These are phyloP conservation scores for Lentithecium fluviatile DNA, from an alignment of 495 filamentous ascomycete species.

Conservation along the genomic window DNA sequence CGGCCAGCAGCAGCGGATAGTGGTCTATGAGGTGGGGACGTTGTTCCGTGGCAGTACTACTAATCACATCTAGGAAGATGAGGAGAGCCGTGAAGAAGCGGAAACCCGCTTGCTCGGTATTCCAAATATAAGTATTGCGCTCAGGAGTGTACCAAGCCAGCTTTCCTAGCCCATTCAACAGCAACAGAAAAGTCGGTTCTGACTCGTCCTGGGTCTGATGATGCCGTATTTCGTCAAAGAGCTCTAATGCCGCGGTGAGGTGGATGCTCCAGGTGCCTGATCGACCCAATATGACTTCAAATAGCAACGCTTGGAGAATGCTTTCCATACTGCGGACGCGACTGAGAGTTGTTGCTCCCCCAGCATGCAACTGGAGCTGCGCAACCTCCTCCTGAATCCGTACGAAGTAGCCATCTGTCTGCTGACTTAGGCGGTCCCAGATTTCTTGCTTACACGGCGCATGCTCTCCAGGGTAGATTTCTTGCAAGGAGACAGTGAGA, in stretches of 20 bases:
- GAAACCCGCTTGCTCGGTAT: constrained; percentile 11
- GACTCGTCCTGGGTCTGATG: background rate
- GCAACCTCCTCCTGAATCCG: background rate
- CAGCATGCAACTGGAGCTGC: background rate
- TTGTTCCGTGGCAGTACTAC: constrained; percentile 8
- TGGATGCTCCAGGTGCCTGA: constrained; percentile 11
- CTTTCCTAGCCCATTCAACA: constrained; percentile 5
- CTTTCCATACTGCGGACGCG: constrained; percentile 4
- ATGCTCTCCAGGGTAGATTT: constrained; percentile 6
- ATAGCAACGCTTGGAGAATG: constrained; percentile 6
- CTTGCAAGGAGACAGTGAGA: constrained; percentile 8
- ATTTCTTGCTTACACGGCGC: background rate
- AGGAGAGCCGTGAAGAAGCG: constrained; percentile 8
- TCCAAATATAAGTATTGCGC: constrained; percentile 5
- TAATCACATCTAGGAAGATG: constrained; percentile 12
- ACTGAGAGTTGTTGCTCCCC: background rate
- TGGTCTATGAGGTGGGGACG: constrained; percentile 1
- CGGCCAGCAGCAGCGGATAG: constrained; percentile 6
- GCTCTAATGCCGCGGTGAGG: constrained; percentile 5
- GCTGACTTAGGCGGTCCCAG: constrained; percentile 1
- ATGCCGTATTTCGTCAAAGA: constrained; percentile 8
- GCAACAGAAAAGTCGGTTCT: background rate
- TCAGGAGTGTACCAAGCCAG: constrained; percentile 7
- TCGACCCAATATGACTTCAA: constrained; percentile 8
- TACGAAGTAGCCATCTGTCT: constrained; percentile 13